phyloP scores from a whole-genome alignment of 2,329 filamentous ascomycete genomes.

The Fusarium proliferatum region DNA sequence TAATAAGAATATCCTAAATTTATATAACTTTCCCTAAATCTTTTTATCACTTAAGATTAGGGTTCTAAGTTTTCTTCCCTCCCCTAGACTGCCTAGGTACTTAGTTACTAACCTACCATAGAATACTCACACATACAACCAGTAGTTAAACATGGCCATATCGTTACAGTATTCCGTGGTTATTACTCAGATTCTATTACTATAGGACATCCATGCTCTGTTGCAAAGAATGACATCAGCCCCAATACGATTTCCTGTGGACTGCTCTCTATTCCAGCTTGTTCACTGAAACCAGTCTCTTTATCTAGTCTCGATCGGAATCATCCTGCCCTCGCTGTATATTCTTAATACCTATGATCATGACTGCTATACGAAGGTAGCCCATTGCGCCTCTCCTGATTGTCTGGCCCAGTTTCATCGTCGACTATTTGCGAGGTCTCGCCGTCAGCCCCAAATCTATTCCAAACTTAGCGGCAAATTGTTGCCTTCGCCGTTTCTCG shows the following conservation, averaged over 20 bases:
- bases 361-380: not conserved
- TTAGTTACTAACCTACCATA: not conserved
- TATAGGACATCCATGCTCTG: not conserved
- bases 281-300: not conserved
- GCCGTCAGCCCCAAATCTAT: conserved; percentile 29
- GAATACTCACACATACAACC: not conserved
- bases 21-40: too few relatives aligned
- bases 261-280: not conserved
- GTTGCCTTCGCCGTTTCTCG: conserved; percentile 17
- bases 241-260: not conserved
- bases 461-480: conserved; percentile 33
- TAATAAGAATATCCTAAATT: too few relatives aligned
- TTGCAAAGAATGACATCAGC: not conserved
- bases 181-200: not conserved
- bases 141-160: too few relatives aligned
- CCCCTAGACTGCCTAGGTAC: too few relatives aligned
- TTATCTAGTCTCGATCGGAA: not conserved
- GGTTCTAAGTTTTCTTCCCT: too few relatives aligned
- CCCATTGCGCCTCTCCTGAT: not conserved
- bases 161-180: not conserved
- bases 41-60: too few relatives aligned
- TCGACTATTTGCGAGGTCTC: not conserved
- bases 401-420: not conserved
- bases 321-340: not conserved
- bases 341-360: not conserved